Percentiles rank a stretch among this genome's conserved stretches.
Conservation (phyloP, 192 early-diverging fungal genomes). For the Entomortierella parvispora region DNA sequence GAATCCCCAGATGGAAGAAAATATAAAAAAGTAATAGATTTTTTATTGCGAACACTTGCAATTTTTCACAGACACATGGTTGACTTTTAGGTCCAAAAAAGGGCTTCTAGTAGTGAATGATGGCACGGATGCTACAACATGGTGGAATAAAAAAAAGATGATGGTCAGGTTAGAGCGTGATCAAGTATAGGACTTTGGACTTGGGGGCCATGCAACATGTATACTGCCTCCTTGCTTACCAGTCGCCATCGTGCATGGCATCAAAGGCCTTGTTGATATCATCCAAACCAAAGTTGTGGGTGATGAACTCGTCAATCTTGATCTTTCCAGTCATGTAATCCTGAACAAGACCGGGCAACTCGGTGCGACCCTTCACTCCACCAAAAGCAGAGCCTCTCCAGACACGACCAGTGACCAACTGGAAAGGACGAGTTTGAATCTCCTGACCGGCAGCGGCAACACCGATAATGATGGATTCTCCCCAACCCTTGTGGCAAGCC, state of each 20-base stretch:
- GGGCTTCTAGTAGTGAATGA: slow-evolving; percentile 36
- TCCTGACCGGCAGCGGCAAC: slow-evolving; percentile 95
- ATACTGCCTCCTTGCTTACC: no score
- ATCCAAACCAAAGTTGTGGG: slow-evolving; percentile 79
- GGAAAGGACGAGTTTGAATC: slow-evolving; percentile 94
- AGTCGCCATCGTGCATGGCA: slow-evolving; percentile 83
- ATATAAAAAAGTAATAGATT: no score
- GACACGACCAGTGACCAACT: slow-evolving; percentile 93
- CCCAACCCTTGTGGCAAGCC: slow-evolving; percentile 92
- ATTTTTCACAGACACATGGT: not conserved
- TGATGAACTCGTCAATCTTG: slow-evolving; percentile 93
- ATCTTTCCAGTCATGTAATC: slow-evolving; percentile 86
- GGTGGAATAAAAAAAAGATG: not conserved
- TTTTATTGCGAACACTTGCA: not conserved
- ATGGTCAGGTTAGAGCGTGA: not conserved
- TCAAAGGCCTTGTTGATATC: slow-evolving; percentile 96
- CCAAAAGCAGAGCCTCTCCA: slow-evolving; percentile 99
- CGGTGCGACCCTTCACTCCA: slow-evolving; percentile 93
- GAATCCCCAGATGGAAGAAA: slow-evolving; percentile 14
- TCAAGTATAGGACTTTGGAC: not conserved
- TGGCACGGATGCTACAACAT: slow-evolving; percentile 49
- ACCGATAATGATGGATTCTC: slow-evolving; percentile 88
- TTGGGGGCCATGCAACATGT: not conserved
- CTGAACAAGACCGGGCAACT: slow-evolving; percentile 88
- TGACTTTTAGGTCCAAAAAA: no score